Conservation (phyloP, 495 filamentous ascomycete species). For the Neurospora sp. region DNA sequence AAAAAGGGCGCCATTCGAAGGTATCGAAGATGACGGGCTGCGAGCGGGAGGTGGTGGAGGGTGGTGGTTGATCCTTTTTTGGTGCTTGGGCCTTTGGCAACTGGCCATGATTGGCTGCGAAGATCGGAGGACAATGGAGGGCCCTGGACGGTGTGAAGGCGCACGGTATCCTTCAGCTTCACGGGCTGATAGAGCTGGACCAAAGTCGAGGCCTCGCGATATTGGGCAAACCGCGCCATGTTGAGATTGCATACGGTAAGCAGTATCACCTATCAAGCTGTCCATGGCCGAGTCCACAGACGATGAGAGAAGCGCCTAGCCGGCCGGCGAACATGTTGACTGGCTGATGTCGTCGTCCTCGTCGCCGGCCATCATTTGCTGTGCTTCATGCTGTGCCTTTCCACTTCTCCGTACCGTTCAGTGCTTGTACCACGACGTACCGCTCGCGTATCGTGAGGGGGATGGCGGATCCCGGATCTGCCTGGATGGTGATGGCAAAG, state of each 20-base stretch:
- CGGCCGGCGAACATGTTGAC: background rate
- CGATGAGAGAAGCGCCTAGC: background rate
- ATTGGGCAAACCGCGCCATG: background rate
- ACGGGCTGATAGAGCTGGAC: background rate
- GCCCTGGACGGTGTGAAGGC: background rate
- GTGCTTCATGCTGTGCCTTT: background rate
- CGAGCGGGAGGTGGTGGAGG: background rate
- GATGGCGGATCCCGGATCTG: background rate
- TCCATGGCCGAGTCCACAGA: background rate
- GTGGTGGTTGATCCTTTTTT: background rate
- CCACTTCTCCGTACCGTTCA: background rate
- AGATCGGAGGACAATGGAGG: background rate
- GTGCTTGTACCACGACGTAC: background rate
- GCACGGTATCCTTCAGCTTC: background rate
- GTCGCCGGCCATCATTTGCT: background rate
- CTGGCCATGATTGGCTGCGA: background rate
- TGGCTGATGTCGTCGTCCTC: background rate
- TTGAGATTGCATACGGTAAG: background rate
- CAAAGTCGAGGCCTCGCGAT: background rate
- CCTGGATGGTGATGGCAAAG: background rate
- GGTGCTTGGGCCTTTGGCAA: background rate
- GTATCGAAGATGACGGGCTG: background rate
- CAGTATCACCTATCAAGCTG: background rate
- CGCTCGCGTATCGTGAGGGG: background rate
- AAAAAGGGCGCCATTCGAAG: background rate